A percentile compares a stretch with the other conserved stretches of the same genome.
Evolutionary conservation across 1,284 basidiomycete species (phyloP).

Genomic region (Irpex sp.): DNA sequence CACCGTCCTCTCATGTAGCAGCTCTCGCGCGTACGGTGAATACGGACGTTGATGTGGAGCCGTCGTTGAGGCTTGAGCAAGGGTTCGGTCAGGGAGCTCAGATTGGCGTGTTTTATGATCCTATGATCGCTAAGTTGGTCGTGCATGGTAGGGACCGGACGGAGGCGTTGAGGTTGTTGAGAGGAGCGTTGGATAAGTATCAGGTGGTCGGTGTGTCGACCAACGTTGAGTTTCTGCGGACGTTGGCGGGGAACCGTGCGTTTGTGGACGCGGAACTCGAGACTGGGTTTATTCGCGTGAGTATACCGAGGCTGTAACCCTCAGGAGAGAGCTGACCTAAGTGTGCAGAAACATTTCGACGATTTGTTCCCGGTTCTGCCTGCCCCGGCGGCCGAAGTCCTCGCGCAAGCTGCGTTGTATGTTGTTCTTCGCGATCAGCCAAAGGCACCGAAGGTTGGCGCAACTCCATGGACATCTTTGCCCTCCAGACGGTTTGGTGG

Average conservation of each 20-base stretch:
- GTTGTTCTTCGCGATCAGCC: slow-evolving; percentile 65
- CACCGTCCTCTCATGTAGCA: slow-evolving; percentile 17
- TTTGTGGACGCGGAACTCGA: slow-evolving; percentile 86
- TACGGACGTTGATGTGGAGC: slow-evolving; percentile 38
- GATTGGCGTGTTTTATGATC: slow-evolving; percentile 92
- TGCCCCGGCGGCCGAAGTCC: slow-evolving; percentile 55
- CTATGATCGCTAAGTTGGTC: slow-evolving; percentile 93
- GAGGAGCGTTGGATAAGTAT: slow-evolving; percentile 83
- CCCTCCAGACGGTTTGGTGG: slow-evolving; percentile 74
- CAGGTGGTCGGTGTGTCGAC: slow-evolving; percentile 89
- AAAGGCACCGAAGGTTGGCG: slow-evolving; percentile 15
- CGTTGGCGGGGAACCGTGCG: slow-evolving; percentile 71
- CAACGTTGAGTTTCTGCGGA: slow-evolving; percentile 86
- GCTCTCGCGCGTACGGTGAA: slow-evolving; percentile 29
- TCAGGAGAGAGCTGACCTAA: too few relatives aligned
- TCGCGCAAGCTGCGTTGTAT: slow-evolving; percentile 80
- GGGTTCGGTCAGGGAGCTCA: slow-evolving; percentile 85
- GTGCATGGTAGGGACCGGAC: slow-evolving; percentile 86
- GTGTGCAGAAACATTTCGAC: slow-evolving; percentile 68
- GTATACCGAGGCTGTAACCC: slow-evolving; percentile 9
- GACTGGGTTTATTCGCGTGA: slow-evolving; percentile 87
- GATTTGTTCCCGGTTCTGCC: slow-evolving; percentile 68
- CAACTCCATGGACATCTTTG: slow-evolving; percentile 69
- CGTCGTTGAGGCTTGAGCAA: slow-evolving; percentile 85
- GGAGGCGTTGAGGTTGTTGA: slow-evolving; percentile 79